Conservation (phyloP, 1,284 basidiomycete species). For the Macrocystidia cucumis region DNA sequence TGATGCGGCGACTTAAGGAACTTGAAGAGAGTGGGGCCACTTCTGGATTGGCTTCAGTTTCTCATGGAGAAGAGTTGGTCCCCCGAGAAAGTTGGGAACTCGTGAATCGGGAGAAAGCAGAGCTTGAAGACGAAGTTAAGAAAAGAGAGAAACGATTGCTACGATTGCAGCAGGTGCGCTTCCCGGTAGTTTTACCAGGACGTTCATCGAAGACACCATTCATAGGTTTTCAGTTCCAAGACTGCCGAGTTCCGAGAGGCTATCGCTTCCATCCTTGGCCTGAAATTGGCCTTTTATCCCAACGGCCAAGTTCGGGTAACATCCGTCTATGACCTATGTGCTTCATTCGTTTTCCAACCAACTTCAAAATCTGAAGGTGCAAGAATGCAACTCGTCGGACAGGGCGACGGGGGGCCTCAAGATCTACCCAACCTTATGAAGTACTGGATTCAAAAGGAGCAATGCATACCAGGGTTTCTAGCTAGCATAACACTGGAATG, state of each 20-base stretch:
- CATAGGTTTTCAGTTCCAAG: constrained; percentile 64
- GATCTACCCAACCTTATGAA: constrained; percentile 60
- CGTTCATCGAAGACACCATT: constrained; percentile 1
- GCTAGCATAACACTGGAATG: constrained; percentile 71
- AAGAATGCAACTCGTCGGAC: constrained; percentile 62
- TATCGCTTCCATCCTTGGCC: constrained; percentile 73
- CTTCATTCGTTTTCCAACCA: constrained; percentile 69
- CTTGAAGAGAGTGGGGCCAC: constrained; percentile 30
- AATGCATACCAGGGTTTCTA: constrained; percentile 70
- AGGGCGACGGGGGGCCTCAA: constrained; percentile 62
- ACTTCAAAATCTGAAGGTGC: constrained; percentile 29
- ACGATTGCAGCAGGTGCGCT: constrained; percentile 58
- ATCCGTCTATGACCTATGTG: constrained; percentile 67
- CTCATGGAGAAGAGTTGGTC: constrained; percentile 33
- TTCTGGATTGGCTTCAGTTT: constrained; percentile 7
- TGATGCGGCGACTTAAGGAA: constrained; percentile 51
- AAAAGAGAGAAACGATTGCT: constrained; percentile 73
- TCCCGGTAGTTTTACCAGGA: background rate
- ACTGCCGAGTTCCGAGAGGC: constrained; percentile 77
- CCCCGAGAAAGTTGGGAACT: constrained; percentile 68
- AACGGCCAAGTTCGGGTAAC: constrained; percentile 82
- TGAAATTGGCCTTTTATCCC: constrained; percentile 79
- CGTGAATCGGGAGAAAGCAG: constrained; percentile 50
- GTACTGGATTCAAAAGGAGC: constrained; percentile 66
- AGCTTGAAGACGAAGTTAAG: constrained; percentile 50